Conservation (phyloP, 2,329 filamentous ascomycete species). For the Neocucurbitaria cava region DNA sequence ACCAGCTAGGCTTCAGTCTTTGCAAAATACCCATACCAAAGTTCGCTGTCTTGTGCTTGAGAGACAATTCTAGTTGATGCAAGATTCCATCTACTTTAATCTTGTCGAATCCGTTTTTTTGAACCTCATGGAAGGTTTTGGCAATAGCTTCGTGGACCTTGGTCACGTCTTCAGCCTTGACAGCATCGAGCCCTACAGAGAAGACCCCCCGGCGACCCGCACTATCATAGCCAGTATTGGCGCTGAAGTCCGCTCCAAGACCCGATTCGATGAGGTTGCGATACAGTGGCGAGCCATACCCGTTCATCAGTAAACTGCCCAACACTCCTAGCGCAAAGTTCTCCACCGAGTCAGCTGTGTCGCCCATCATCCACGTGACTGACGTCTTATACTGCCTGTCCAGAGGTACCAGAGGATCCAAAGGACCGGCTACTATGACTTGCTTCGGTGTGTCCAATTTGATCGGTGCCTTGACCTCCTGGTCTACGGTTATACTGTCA, state of each 20-base stretch:
- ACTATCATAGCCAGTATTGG: slow-evolving; percentile 90
- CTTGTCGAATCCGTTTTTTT: slow-evolving; percentile 81
- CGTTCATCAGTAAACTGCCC: slow-evolving; percentile 85
- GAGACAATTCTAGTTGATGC: slow-evolving; percentile 88
- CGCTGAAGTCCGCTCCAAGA: slow-evolving; percentile 90
- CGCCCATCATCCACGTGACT: slow-evolving; percentile 87
- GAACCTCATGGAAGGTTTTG: slow-evolving; percentile 72
- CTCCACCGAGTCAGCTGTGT: slow-evolving; percentile 82
- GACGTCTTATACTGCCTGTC: slow-evolving; percentile 95
- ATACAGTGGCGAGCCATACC: slow-evolving; percentile 94
- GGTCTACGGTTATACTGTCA: slow-evolving; percentile 71
- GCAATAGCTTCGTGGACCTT: slow-evolving; percentile 78
- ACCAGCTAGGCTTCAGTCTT: slow-evolving; percentile 89
- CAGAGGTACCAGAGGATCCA: slow-evolving; percentile 84
- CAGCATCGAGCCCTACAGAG: slow-evolving; percentile 89
- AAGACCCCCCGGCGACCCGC: slow-evolving; percentile 81
- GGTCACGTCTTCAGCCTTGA: slow-evolving; percentile 78
- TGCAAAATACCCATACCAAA: slow-evolving; percentile 94
- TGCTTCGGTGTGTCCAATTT: slow-evolving; percentile 72
- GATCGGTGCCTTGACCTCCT: slow-evolving; percentile 78
- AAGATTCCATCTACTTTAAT: slow-evolving; percentile 92
- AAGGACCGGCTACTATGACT: slow-evolving; percentile 77
- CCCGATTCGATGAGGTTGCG: slow-evolving; percentile 86
- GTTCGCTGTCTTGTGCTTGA: slow-evolving; percentile 96
- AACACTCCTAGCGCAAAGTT: slow-evolving; percentile 86